Evolutionary conservation across 2,329 filamentous ascomycete species (phyloP), one percentile per base, ranked within the genome.

Genomic region (Alternaria atra): DNA sequence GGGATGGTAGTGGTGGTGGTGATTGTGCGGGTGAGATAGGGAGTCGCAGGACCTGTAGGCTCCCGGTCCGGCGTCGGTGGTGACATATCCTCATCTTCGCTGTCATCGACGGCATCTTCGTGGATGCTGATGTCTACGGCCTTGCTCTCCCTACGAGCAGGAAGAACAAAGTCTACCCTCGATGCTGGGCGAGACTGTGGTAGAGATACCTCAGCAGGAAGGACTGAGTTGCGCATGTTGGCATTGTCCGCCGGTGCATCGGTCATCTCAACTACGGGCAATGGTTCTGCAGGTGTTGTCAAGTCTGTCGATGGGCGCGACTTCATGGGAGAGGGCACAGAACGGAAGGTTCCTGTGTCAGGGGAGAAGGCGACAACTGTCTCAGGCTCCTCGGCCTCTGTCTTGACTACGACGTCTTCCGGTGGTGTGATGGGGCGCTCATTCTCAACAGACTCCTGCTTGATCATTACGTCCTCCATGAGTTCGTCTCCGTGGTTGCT

Each of bases 401-500:
- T 30, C 10, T 32, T 58, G 20, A 46, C 29, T 12, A 34, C 29
- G 9, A 57, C 51, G 20, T 73, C 72, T 12, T 55, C 54, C 4
- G 68, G 66, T 25, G 73, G 69, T 48, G 72, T 75, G 17, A 65
- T 56, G 1, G 70, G 63, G 17, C 67, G 66, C 20, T 69, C 61
- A 6, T 59, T 55, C 7, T 72, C 59, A 6, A 65, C 17, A 15
- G 66, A 50, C 47, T 73, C 70, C 43, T 73, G 53, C 44, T 69
- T 70, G 42, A 71, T 68, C 27, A 66, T 42, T 7, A 71, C 57
- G n/a, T 68, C 73, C 8, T 79, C 76, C 68, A 76, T 79, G 3
- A 68, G 65, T 15, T 77, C 77, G 23, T 77, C 77, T 30, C 85
- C 84, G 73, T 90, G 89, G 55, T 87, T 86, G 48, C 88, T 90